A percentile compares a stretch with the other conserved stretches of the same genome.
Evolutionary conservation across 441 rosid species (phyloP).

Genomic region (Sinapis alba): DNA sequence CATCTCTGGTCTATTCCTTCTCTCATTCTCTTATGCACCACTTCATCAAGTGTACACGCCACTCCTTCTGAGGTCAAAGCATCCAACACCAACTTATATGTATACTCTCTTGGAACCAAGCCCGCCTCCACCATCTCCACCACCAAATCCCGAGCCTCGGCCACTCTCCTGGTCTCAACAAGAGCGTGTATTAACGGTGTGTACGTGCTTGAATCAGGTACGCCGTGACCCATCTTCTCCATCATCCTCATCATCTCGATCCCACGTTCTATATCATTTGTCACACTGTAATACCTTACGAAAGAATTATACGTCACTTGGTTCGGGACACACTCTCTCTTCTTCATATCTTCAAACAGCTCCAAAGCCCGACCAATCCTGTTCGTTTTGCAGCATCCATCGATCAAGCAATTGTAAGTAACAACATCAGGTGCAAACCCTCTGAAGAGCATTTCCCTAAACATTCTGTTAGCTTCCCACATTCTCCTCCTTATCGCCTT

Average conservation of each 20-base stretch:
- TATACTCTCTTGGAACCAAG: slow-evolving; percentile 69
- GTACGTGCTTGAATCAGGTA: slow-evolving; percentile 63
- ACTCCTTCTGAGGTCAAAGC: slow-evolving; percentile 46
- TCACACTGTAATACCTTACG: slow-evolving; percentile 70
- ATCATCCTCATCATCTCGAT: slow-evolving; percentile 75
- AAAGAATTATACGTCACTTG: slow-evolving; percentile 77
- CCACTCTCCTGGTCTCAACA: slow-evolving; percentile 61
- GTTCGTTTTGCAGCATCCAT: slow-evolving; percentile 80
- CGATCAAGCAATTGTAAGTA: slow-evolving; percentile 85
- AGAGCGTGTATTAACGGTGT: slow-evolving; percentile 78
- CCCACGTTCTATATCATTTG: slow-evolving; percentile 78
- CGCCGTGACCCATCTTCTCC: slow-evolving; percentile 70
- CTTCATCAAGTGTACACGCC: slow-evolving; percentile 40
- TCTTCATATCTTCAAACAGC: slow-evolving; percentile 73
- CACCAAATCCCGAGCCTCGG: slow-evolving; percentile 64
- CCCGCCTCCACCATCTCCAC: slow-evolving; percentile 71
- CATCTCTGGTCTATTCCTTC: slow-evolving; percentile 56
- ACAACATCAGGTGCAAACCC: slow-evolving; percentile 81
- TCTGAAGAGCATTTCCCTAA: slow-evolving; percentile 78
- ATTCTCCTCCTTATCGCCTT: slow-evolving; percentile 79
- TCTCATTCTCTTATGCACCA: slow-evolving; percentile 50
- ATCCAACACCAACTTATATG: slow-evolving; percentile 65
- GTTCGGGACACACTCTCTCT: slow-evolving; percentile 71
- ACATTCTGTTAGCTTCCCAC: slow-evolving; percentile 86
- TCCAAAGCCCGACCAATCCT: slow-evolving; percentile 81